These are phyloP conservation scores for Aaosphaeria pasadenensis DNA, from an alignment of 2,329 filamentous ascomycete species.

Conservation along the genomic window DNA sequence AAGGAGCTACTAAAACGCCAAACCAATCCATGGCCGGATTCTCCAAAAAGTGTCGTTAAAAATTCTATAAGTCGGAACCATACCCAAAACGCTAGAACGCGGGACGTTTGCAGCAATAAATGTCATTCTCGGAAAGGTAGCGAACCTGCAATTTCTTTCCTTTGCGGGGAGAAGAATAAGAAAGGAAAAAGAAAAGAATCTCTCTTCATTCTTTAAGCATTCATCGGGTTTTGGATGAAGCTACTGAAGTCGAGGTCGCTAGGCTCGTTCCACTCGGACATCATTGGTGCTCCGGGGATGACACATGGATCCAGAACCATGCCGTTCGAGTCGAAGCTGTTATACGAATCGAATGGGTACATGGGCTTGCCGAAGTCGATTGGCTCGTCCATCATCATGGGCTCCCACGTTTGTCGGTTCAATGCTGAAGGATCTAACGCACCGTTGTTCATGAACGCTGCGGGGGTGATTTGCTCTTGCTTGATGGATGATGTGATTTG, in stretches of 20 bases:
- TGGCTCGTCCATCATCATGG: constrained; percentile 36
- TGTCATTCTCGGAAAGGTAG: constrained; percentile 3
- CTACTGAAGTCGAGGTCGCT: constrained; percentile 35
- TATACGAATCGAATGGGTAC: constrained; percentile 29
- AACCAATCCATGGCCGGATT: too few relatives aligned
- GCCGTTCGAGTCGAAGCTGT: constrained; percentile 27
- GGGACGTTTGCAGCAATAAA: constrained; percentile 12
- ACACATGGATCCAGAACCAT: constrained; percentile 31
- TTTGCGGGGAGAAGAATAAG: too few relatives aligned
- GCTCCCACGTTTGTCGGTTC: constrained; percentile 29
- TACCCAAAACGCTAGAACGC: constrained; percentile 35
- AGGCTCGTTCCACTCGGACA: constrained; percentile 35
- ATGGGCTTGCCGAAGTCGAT: constrained; percentile 35
- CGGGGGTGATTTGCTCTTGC: constrained; percentile 28
- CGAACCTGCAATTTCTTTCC: neutral
- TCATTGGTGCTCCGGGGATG: constrained; percentile 26
- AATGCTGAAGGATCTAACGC: constrained; percentile 30
- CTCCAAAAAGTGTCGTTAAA: neutral
- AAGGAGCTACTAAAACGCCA: too few relatives aligned
- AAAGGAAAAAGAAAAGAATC: constrained; percentile 8
- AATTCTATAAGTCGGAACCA: constrained; percentile 13
- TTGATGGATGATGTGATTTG: constrained; percentile 28
- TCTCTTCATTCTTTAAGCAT: constrained; percentile 21
- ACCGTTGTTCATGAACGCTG: constrained; percentile 26
- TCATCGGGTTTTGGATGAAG: constrained; percentile 35